Base-by-base conservation (phyloP, 148 eudicot genomes). In the Cornus florida region DNA sequence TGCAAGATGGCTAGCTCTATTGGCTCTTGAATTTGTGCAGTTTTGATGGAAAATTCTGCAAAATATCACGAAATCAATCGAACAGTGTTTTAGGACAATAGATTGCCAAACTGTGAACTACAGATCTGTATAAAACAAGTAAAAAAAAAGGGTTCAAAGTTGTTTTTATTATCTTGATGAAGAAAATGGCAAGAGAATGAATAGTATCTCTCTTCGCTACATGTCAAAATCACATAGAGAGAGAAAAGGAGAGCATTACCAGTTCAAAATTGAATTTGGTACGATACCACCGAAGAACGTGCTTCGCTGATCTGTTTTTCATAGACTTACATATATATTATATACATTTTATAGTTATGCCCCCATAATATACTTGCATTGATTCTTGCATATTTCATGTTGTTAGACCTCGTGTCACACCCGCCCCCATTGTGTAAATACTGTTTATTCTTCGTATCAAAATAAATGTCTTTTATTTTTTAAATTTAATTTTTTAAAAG, bases 211-310 rank as follows among this genome's bases (percentile, higher is more conserved):
- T 35, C 28, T 28, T 28, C 3, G 38, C 38, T 35, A 35, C 38
- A 20, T 73, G 66, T 56, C 76, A 32, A 73, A 4, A 9, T 32
- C 66, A 75, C 23, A 39, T 70, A 64, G 78, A 66, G 70, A 75
- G 24, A 41, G 78, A 76, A 38, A 7, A 11, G 6, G 22, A 17
- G 23, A 24, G 70, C 16, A 65, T 53, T 62, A 75, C 57, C 78
- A 75, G 70, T 75, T 75, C 78, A 75, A 75, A 75, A 39, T n/a
- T 24, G 66, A 19, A 57, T 57, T 13, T 57, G 66, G 19, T 19
- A 16, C 59, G 59, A 16, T n/a, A 62, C 23, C 9, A 70, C 48
- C 69, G 57, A 75, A 70, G 50, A 64, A 75, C 50, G 70, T 75
- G 78, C 56, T 62, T 39, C 31, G 77, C 68, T 38, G 70, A 64